A percentile compares a stretch with the other conserved stretches of the same genome.
These are phyloP conservation scores for Hanseniaspora singularis DNA, from an alignment of 805 yeast species.

Conservation along the genomic window DNA sequence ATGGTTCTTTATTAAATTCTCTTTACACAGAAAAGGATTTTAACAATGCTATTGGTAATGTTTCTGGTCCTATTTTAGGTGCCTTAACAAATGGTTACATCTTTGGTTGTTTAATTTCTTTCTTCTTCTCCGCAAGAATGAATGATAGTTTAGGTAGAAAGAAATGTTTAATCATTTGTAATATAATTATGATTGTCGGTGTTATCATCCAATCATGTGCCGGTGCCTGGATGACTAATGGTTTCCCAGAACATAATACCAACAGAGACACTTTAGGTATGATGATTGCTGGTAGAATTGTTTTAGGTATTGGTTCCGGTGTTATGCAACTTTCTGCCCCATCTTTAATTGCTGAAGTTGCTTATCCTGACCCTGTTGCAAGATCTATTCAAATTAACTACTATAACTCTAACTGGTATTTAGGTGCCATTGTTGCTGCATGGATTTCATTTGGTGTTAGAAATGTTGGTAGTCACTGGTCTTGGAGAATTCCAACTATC, in stretches of 20 bases:
- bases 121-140: slow-evolving; percentile 24
- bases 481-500: slow-evolving; percentile 46
- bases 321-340: slow-evolving; percentile 37
- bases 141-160: slow-evolving; percentile 36
- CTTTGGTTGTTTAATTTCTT: slow-evolving; percentile 32
- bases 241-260: slow-evolving; percentile 30
- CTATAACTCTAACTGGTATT: slow-evolving; percentile 41
- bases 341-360: slow-evolving; percentile 38
- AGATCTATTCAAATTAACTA: slow-evolving; percentile 35
- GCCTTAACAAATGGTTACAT: slow-evolving; percentile 33
- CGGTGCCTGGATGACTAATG: slow-evolving; percentile 23
- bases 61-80: slow-evolving; percentile 33
- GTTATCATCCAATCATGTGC: slow-evolving; percentile 17
- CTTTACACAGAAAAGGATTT: slow-evolving; percentile 37
- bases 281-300: slow-evolving; percentile 36
- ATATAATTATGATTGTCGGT: slow-evolving; percentile 20
- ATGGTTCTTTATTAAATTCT: slow-evolving; percentile 41
- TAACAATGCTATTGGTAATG: slow-evolving; percentile 32
- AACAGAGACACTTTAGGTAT: slow-evolving; percentile 29
- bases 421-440: slow-evolving; percentile 44
- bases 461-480: slow-evolving; percentile 26
- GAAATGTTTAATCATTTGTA: slow-evolving; percentile 22
- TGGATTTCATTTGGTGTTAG: slow-evolving; percentile 41
- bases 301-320: slow-evolving; percentile 39
- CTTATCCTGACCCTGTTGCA: slow-evolving; percentile 34